phyloP scores from a whole-genome alignment of 345 rosid genomes.

The Populus pruinosa region DNA sequence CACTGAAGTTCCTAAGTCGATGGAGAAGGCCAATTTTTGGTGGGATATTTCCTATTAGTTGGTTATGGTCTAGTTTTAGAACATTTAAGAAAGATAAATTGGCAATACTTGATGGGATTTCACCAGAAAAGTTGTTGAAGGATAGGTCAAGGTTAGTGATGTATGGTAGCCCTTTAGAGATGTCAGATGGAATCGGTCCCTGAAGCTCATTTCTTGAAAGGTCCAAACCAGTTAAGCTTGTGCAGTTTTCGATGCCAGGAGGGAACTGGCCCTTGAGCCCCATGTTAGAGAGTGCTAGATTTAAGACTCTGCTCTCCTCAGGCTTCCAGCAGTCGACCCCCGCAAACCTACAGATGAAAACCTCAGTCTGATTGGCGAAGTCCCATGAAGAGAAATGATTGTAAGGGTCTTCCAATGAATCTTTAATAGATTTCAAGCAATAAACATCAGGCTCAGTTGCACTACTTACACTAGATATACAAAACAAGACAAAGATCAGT shows the following conservation, averaged over 20 bases:
- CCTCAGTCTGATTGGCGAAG: conserved; percentile 10
- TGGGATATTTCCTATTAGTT: conserved; percentile 27
- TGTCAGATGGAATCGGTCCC: conserved; percentile 23
- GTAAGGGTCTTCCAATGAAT: neutral
- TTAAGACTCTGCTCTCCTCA: conserved; percentile 4
- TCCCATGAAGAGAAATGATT: conserved; percentile 6
- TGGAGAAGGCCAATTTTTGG: neutral
- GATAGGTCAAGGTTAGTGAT: conserved; percentile 18
- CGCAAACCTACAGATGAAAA: conserved; percentile 8
- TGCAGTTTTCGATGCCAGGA: conserved; percentile 15
- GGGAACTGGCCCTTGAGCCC: conserved; percentile 34
- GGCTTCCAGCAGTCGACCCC: conserved; percentile 24
- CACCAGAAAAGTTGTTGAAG: conserved; percentile 25
- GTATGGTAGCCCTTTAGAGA: neutral
- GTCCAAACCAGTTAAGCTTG: conserved; percentile 13
- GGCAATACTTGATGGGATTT: conserved; percentile 22
- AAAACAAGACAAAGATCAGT: too few relatives aligned
- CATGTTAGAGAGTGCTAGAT: conserved; percentile 7
- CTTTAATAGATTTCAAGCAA: conserved; percentile 7
- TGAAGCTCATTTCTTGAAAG: conserved; percentile 13
- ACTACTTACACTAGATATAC: neutral
- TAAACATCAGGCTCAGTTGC: neutral
- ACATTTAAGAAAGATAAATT: conserved; percentile 13
- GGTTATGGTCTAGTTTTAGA: conserved; percentile 20
- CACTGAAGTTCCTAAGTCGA: conserved; percentile 25